Evolutionary conservation across 148 eudicot genomes (phyloP), one percentile per base, ranked within the genome.

Genomic region (Suaeda aralocaspica): DNA sequence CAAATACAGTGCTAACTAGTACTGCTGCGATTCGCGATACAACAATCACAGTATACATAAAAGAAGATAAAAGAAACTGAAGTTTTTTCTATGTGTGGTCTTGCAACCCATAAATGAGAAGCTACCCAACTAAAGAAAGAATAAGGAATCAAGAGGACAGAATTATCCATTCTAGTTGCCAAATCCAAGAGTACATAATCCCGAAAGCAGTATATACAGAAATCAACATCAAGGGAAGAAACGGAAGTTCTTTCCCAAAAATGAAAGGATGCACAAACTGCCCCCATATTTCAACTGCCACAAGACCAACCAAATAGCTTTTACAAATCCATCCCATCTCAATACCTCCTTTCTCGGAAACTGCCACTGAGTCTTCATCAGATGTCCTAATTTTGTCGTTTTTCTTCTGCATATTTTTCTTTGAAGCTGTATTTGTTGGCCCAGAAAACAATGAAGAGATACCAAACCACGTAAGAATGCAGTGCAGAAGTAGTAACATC

Each of bases 171-270:
- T 71, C 81, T 22, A 95, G 84, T 77, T 91, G 96, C 93, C 97
- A 95, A 72, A 91, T 64, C 99, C 96, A 95, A 62, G 99, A 91
- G 82, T 83, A 91, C 57, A 82, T 69, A 72, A 91, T 80, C 36
- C 99, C 99, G 0, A 91, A 74, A 6, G 90, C 90, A 77, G 93
- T 91, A 72, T 86, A 91, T 39, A 81, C 79, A 39, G 97, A 91
- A 30, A 86, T 76, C 70, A 79, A 59, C 92, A 95, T 82, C 61
- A 91, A 83, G 26, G 96, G 99, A 26, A 91, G 71, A 74, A 95
- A 91, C 0, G 97, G 96, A 76, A 91, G 78, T 74, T 74, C 75
- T 44, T 78, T 81, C 42, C 88, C 86, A 9, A 91, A 78, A 68
- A 95, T 19, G 21, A 77, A 48, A 34, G 92, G 92, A 58, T 91